Evolutionary conservation across 345 rosid genomes (phyloP), one percentile per base, ranked within the genome.

Genomic region (Hypericum perforatum): DNA sequence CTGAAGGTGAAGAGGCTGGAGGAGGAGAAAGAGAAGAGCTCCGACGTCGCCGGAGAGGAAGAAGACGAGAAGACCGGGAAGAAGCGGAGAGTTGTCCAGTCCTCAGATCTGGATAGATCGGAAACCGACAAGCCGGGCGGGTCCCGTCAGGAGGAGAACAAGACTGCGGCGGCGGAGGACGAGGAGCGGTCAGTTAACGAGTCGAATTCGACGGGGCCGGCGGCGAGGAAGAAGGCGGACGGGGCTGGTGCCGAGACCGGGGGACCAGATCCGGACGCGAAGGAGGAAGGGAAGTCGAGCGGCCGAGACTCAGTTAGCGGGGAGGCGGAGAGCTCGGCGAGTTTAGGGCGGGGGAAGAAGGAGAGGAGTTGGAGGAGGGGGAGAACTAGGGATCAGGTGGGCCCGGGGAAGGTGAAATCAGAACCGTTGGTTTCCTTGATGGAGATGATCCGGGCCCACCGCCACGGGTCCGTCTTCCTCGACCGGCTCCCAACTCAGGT

Each of bases 101-200:
- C 32, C 32, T 65, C 81, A 76, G 95, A 85, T 85, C 89, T 67
- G 76, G 59, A 67, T 36, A 61, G 66, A 63, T 66, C 72, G 10
- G 69, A 42, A 16, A 63, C 59, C 60, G 74, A 66, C 43, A 69
- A 61, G 8, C 22, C 12, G 9, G 57, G 13, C 4, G 38, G 58
- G 41, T 64, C 68, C 32, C 16, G 41, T 41, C 55, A 48, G 43
- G 22, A 40, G 9, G 58, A 53, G 66, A 42, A 48, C 45, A 59
- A 66, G 41, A 80, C 67, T 12, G 81, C 76, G 52, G 86, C 73
- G 37, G 73, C 83, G 14, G 92, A 77, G 52, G 57, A 79, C 44
- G 86, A 82, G 8, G 71, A 76, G 54, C 67, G 82, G 58, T 86
- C 91, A 37, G 80, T 77, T 16, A 86, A 82, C 72, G 95, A 77